Conservation (phyloP, 164 flowering plant species). For the Brasenia schreberi region DNA sequence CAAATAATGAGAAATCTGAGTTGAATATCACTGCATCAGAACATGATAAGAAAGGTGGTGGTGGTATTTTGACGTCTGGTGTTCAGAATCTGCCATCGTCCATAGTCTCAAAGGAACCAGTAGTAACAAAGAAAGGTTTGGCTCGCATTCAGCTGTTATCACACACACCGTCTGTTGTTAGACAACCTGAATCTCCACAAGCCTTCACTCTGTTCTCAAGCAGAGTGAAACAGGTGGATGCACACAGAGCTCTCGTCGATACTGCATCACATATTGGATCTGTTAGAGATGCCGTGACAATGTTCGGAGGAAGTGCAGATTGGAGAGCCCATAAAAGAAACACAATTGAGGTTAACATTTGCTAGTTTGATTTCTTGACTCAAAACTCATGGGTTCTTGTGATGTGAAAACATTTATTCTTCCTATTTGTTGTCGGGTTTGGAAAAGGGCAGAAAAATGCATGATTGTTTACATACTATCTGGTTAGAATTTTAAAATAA, state of each 20-base stretch:
- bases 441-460: too few relatives aligned
- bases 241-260: slow-evolving; percentile 32
- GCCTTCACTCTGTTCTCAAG: slow-evolving; percentile 5
- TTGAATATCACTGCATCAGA: background rate
- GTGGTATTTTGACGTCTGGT: background rate
- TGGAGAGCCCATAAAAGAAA: slow-evolving; percentile 88
- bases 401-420: too few relatives aligned
- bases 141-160: background rate
- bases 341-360: slow-evolving; percentile 58
- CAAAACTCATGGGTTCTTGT: background rate
- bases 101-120: background rate
- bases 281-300: slow-evolving; percentile 76
- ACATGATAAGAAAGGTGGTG: background rate
- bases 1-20: background rate
- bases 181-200: background rate
- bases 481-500: too few relatives aligned
- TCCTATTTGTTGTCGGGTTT: too few relatives aligned
- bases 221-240: slow-evolving; percentile 8
- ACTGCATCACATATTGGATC: slow-evolving; percentile 75
- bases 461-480: too few relatives aligned
- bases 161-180: background rate
- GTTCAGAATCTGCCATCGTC: background rate
- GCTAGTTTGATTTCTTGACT: background rate
- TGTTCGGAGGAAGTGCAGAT: slow-evolving; percentile 87
- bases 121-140: background rate